Evolutionary conservation across 371 early-diverging fungal genomes (phyloP), one percentile per base, ranked within the genome.

Genomic region (Neoconidiobolus thromboides): DNA sequence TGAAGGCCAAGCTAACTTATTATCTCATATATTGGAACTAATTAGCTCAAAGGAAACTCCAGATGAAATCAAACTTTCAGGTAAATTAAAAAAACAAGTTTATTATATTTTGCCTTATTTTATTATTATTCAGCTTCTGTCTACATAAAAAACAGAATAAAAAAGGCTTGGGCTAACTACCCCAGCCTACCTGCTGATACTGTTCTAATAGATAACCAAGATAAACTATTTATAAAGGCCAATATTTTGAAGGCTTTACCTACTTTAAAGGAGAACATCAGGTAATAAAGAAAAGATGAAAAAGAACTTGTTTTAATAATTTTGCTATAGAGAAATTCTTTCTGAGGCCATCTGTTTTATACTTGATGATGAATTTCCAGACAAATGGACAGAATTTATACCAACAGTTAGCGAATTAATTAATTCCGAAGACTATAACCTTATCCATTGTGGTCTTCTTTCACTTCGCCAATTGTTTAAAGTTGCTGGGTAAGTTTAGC

Each of bases 141-240:
- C 64, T 92, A 87, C 76, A 89, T 93, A 72, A 95, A 95, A 72
- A 93, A 93, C 68, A 76, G 86, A 15, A 69, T 92, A 60, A 68
- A 71, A 49, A 79, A 76, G 56, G 76, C 77, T 39, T 95, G 93
- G 93, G 76, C 74, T 60, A 70, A 76, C 41, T 56, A 67, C 36
- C 67, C 75, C 54, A 54, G 55, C 10, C 56, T 49, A n/a, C 62
- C 69, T 12, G 58, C 64, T 39, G 65, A 63, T 3, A 66, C 65
- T 39, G 68, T 69, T 36, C 67, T 75, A 37, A 80, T 91, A 60
- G 69, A 66, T 39, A 82, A 80, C 26, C 71, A 75, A 49, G 96
- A 93, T 68, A 80, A 80, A 44, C 69, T 64, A 6, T 68, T 78
- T 46, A 77, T 91, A 53, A 78, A 78, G 65, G 71, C 75, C 15